Percentiles rank a stretch among this genome's conserved stretches.
Evolutionary conservation across 257 asterid species (phyloP).

Genomic region (Plectranthus barbatus): DNA sequence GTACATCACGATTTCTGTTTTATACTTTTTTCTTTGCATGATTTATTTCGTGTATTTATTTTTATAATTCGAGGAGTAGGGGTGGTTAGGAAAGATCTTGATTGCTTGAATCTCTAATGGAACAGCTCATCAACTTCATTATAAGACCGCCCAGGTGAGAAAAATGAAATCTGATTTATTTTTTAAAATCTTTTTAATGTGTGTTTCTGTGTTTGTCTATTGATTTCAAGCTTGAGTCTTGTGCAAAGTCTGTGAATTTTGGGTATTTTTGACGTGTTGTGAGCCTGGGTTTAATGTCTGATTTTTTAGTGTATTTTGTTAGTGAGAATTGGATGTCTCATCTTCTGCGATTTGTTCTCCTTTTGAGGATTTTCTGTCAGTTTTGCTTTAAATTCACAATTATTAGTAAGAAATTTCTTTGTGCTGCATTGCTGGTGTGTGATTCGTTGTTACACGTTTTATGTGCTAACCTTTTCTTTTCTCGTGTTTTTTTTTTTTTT

Average conservation of each 20-base stretch:
- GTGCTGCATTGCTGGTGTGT: not conserved
- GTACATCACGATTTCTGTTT: not conserved
- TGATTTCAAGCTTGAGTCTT: slow-evolving; percentile 27
- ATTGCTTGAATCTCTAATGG: slow-evolving; percentile 54
- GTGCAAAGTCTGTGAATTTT: slow-evolving; percentile 17
- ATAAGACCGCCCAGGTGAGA: slow-evolving; percentile 91
- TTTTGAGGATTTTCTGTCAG: not conserved
- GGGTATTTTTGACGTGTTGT: slow-evolving; percentile 11
- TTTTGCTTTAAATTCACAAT: not conserved
- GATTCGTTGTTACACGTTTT: not conserved
- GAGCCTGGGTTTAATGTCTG: slow-evolving; percentile 8
- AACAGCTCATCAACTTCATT: slow-evolving; percentile 92
- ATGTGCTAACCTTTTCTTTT: not conserved
- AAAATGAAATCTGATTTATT: not conserved
- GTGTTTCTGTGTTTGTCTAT: not conserved
- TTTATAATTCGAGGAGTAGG: not conserved
- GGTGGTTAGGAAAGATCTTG: slow-evolving; percentile 37
- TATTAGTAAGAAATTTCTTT: not conserved
- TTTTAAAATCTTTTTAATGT: not conserved
- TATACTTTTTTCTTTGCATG: slow-evolving; percentile 13
- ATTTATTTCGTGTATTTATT: no score
- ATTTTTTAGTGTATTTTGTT: slow-evolving; percentile 11
- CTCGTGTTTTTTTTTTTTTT: not conserved
- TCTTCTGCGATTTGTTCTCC: not conserved
- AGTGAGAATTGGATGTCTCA: not conserved